Evolutionary conservation across 257 asterid genomes (phyloP).

Genomic region (Solanum tarapatanum): DNA sequence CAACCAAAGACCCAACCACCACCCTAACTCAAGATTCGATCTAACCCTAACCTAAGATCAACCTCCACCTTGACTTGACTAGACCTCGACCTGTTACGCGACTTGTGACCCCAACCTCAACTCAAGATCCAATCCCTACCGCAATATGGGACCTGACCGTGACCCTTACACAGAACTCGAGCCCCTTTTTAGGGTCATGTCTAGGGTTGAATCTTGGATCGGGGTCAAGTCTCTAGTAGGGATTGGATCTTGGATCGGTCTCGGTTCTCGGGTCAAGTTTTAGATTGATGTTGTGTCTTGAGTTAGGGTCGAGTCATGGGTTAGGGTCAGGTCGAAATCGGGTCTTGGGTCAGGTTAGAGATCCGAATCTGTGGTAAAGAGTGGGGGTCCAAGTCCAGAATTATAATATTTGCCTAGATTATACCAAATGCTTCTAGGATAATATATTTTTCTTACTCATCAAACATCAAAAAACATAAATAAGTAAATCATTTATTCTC

Average conservation of each 20-base stretch:
- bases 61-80: too few relatives aligned
- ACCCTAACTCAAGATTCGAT: too few relatives aligned
- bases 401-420: neutral
- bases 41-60: too few relatives aligned
- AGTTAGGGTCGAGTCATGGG: neutral
- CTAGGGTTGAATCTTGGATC: neutral
- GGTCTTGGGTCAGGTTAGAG: too few relatives aligned
- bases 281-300: neutral
- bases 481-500: neutral
- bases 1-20: neutral
- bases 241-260: too few relatives aligned
- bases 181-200: accelerated
- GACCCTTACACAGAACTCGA: neutral
- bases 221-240: too few relatives aligned
- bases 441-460: neutral
- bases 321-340: too few relatives aligned
- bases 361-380: neutral
- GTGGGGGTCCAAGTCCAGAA: neutral
- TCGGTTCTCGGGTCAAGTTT: neutral
- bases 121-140: neutral
- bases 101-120: neutral
- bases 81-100: neutral
- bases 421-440: neutral
- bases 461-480: neutral
- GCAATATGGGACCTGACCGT: neutral